Base-by-base conservation (phyloP, 2,329 filamentous ascomycete species). In the Beauveria sp. region DNA sequence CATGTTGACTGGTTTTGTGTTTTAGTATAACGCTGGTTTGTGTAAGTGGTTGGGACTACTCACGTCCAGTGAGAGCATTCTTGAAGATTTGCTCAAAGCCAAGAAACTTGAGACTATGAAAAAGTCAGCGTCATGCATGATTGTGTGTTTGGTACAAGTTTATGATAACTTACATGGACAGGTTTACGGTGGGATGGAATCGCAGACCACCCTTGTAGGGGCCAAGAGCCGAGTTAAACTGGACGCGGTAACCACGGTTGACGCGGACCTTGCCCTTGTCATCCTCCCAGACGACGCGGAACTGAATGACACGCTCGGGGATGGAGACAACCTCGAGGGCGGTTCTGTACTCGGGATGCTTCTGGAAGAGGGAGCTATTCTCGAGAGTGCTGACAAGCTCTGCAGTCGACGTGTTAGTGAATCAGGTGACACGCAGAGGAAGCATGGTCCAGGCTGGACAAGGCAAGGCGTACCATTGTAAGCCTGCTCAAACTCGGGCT, bases 61-160 rank as follows among this genome's bases (percentile, higher is more conserved):
- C 89, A 57, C 54, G 79, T 73, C 95, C 95, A 65, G 95, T 98
- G 69, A 98, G 81, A 68, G 95, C 95, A 90, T 98, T 98, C 86
- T 98, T 98, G 85, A 98, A 98, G 80, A 93, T 96, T 81, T 98
- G 95, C 86, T 99, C 95, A 72, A 98, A 98, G 67, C 93, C 95
- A 73, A 99, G 85, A 81, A 98, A 98, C 83, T 99, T 99, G 71
- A 99, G 86, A 72, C 77, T 78, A 58, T 58, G 63, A 26, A 22
- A 62, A 6, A 38, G 80, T 81, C 61, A 80, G 78, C 60, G 62
- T 51, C 28, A 55, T 20, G 8, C 9, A 16, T 38, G 0, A 38
- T 6, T 38, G 12, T 38, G 12, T 16, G 5, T 24, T 22, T 22
- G 22, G 22, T 22, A 2, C 2, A 22, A 7, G n/a, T 12, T 9